A percentile compares a stretch with the other conserved stretches of the same genome.
These are phyloP conservation scores for Paraconiothyrium brasiliense DNA, from an alignment of 2,329 filamentous ascomycete species.

Conservation along the genomic window DNA sequence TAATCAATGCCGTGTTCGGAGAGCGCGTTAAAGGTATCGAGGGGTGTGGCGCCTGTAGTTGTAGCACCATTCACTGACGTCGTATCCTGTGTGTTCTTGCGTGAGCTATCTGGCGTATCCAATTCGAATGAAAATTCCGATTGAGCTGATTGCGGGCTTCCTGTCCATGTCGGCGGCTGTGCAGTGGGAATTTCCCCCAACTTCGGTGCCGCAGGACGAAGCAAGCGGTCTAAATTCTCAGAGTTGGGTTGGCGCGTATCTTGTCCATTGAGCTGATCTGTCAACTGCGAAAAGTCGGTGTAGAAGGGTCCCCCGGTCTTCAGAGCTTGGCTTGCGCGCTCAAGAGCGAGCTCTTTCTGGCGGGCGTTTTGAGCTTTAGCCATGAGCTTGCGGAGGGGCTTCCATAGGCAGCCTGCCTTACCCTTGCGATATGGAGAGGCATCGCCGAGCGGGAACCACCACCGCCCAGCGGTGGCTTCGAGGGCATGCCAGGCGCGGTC, in stretches of 20 bases:
- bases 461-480: conserved; percentile 55
- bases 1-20: conserved; percentile 37
- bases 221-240: conserved; percentile 39
- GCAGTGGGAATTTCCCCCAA: conserved; percentile 37
- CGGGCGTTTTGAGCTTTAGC: conserved; percentile 65
- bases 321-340: conserved; percentile 44
- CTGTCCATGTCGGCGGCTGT: conserved; percentile 32
- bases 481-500: conserved; percentile 70
- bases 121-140: conserved; percentile 9
- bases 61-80: neutral
- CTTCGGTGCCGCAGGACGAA: conserved; percentile 37
- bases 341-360: conserved; percentile 58
- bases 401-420: conserved; percentile 67
- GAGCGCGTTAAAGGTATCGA: conserved; percentile 30
- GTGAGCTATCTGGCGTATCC: conserved; percentile 11
- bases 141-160: conserved; percentile 23
- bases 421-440: conserved; percentile 35
- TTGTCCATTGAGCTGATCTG: conserved; percentile 23
- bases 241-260: conserved; percentile 32
- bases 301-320: conserved; percentile 31
- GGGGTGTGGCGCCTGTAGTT: neutral
- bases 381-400: conserved; percentile 69
- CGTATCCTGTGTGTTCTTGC: neutral
- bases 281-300: conserved; percentile 20
- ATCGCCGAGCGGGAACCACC: conserved; percentile 50